Percentiles rank a stretch among this genome's conserved stretches.
phyloP scores from a whole-genome alignment of 2,329 filamentous ascomycete genomes.

The Calonectria multiphialidica region DNA sequence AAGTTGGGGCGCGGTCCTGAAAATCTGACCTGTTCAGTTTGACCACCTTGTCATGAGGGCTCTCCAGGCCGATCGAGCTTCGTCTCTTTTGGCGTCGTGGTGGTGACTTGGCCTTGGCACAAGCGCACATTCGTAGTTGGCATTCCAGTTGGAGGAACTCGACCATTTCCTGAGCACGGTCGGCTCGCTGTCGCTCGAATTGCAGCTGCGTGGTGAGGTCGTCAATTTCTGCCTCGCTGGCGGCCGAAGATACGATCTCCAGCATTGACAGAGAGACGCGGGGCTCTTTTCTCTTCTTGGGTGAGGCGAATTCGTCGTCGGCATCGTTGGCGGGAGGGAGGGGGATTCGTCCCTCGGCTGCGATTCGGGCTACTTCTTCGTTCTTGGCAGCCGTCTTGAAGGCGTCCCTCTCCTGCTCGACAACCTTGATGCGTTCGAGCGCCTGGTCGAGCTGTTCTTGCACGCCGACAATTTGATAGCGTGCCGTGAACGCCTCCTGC shows the following conservation, averaged over 20 bases:
- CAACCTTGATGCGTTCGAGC: constrained; percentile 71
- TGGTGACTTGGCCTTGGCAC: constrained; percentile 55
- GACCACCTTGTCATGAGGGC: constrained; percentile 47
- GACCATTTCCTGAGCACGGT: constrained; percentile 78
- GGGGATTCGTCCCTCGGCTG: constrained; percentile 77
- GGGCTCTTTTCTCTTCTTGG: constrained; percentile 59
- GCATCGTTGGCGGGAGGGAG: constrained; percentile 67
- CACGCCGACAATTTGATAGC: constrained; percentile 73
- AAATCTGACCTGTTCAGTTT: constrained; percentile 49
- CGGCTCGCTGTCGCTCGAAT: constrained; percentile 73
- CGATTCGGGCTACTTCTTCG: constrained; percentile 79
- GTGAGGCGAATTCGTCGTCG: constrained; percentile 73
- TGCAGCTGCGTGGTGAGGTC: constrained; percentile 65
- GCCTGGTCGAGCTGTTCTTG: constrained; percentile 77
- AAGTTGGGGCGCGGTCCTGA: constrained; percentile 30
- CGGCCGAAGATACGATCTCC: constrained; percentile 66
- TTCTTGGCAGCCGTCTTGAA: constrained; percentile 79
- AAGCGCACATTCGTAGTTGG: constrained; percentile 74
- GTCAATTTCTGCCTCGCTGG: constrained; percentile 70
- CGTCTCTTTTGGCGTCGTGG: constrained; percentile 39
- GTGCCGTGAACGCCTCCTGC: constrained; percentile 76
- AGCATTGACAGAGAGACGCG: constrained; percentile 61
- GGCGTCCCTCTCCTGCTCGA: constrained; percentile 81
- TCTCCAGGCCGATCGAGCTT: constrained; percentile 40
- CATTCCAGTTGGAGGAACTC: constrained; percentile 84